These are phyloP conservation scores for Plasmopara halstedii DNA, from an alignment of 352 stramenopile species.

Conservation along the genomic window DNA sequence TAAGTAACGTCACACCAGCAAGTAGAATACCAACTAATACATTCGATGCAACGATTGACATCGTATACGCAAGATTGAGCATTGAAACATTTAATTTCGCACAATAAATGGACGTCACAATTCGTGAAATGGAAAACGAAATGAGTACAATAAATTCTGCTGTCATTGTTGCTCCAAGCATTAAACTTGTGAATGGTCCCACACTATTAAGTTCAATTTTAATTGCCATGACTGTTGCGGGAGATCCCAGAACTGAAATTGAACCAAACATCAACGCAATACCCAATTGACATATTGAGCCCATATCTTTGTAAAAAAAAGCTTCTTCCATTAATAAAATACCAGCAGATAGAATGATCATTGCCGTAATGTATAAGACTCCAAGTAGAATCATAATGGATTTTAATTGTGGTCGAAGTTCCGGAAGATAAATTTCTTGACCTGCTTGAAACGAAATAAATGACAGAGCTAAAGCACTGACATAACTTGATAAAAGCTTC, in stretches of 20 bases:
- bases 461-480: slow-evolving; percentile 53
- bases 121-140: slow-evolving; percentile 54
- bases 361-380: slow-evolving; percentile 39
- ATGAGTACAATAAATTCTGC: slow-evolving; percentile 66
- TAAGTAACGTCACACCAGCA: slow-evolving; percentile 31
- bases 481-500: slow-evolving; percentile 34
- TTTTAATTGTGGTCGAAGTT: slow-evolving; percentile 49
- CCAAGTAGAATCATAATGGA: slow-evolving; percentile 39
- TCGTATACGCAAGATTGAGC: slow-evolving; percentile 43
- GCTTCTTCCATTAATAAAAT: slow-evolving; percentile 25
- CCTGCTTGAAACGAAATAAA: slow-evolving; percentile 71
- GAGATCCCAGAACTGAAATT: slow-evolving; percentile 55
- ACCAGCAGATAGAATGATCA: slow-evolving; percentile 38
- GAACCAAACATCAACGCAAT: slow-evolving; percentile 65
- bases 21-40: slow-evolving; percentile 38
- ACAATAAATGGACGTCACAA: slow-evolving; percentile 57
- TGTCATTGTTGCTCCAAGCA: slow-evolving; percentile 60
- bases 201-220: slow-evolving; percentile 71
- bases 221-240: slow-evolving; percentile 66
- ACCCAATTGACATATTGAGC: slow-evolving; percentile 35
- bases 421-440: slow-evolving; percentile 58
- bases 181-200: slow-evolving; percentile 62
- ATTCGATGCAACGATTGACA: slow-evolving; percentile 46
- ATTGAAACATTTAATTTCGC: slow-evolving; percentile 43
- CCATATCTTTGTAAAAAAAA: slow-evolving; percentile 49